phyloP scores from a whole-genome alignment of 768 basidiomycete genomes.

The Suillus lakei region DNA sequence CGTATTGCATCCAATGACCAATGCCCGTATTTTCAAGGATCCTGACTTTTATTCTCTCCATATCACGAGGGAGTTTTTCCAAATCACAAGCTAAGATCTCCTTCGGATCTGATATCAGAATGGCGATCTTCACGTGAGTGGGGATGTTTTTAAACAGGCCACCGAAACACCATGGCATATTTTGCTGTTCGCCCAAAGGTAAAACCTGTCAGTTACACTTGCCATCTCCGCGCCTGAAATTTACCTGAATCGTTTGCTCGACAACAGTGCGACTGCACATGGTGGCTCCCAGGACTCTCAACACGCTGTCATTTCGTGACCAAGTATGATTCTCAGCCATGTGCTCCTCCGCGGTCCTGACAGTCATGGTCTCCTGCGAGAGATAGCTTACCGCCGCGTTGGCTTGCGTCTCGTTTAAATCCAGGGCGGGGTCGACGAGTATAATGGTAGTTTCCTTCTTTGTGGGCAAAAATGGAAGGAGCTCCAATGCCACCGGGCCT shows the following conservation, averaged over 20 bases:
- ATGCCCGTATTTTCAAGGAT: conserved; percentile 14
- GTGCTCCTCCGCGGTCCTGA: conserved; percentile 1
- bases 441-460: conserved; percentile 11
- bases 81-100: not conserved
- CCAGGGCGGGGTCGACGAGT: conserved; percentile 19
- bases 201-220: not conserved
- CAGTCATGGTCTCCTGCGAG: not conserved
- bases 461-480: conserved; percentile 17
- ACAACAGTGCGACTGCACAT: conserved; percentile 7
- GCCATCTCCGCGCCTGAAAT: not conserved
- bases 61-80: conserved; percentile 15
- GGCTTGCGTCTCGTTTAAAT: not conserved
- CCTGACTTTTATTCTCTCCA: not conserved
- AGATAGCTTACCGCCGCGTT: not conserved
- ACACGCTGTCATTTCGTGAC: conserved; percentile 15
- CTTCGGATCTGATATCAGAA: conserved; percentile 24
- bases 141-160: conserved; percentile 5
- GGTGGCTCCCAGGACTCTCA: conserved; percentile 12
- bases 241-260: not conserved
- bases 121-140: conserved; percentile 18
- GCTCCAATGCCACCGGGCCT: conserved; percentile 14
- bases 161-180: conserved; percentile 25
- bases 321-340: conserved; percentile 19
- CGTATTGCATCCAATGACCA: conserved; percentile 30
- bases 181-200: not conserved